Conservation (phyloP, 2,329 filamentous ascomycete genomes). For the Phaeosphaeriaceae sp. region DNA sequence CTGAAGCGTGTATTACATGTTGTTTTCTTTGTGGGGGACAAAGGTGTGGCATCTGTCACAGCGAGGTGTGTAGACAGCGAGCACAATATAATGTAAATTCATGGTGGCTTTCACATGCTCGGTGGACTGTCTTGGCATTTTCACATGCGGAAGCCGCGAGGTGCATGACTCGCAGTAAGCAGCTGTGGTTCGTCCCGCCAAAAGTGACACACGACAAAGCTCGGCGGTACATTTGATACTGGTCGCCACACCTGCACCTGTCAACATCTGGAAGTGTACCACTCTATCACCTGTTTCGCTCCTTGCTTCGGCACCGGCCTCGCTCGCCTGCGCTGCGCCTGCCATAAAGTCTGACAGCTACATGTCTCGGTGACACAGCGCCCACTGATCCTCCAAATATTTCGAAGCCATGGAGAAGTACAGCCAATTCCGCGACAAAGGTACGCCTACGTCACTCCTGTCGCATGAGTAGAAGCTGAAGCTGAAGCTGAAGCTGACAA, state of each 20-base stretch:
- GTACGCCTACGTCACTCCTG: slow-evolving; percentile 53
- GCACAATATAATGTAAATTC: not conserved
- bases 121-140: slow-evolving; percentile 25
- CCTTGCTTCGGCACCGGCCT: not conserved
- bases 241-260: slow-evolving; percentile 17
- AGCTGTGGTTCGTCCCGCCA: slow-evolving; percentile 20
- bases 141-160: slow-evolving; percentile 30
- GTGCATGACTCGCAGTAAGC: slow-evolving; percentile 4
- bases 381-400: slow-evolving; percentile 5
- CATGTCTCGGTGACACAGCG: slow-evolving; percentile 31
- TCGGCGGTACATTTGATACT: slow-evolving; percentile 6
- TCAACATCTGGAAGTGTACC: slow-evolving; percentile 12
- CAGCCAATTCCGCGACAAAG: slow-evolving; percentile 90
- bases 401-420: slow-evolving; percentile 82
- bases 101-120: slow-evolving; percentile 4
- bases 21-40: slow-evolving; percentile 3
- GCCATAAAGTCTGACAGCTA: slow-evolving; percentile 4
- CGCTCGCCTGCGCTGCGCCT: not conserved
- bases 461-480: not conserved
- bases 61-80: not conserved
- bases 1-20: slow-evolving; percentile 28
- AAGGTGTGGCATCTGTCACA: not conserved
- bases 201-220: slow-evolving; percentile 14
- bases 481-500: slow-evolving; percentile 23
- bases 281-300: not conserved